Evolutionary conservation across 1,284 basidiomycete genomes (phyloP).

Genomic region (Cutaneotrichosporon sp.): DNA sequence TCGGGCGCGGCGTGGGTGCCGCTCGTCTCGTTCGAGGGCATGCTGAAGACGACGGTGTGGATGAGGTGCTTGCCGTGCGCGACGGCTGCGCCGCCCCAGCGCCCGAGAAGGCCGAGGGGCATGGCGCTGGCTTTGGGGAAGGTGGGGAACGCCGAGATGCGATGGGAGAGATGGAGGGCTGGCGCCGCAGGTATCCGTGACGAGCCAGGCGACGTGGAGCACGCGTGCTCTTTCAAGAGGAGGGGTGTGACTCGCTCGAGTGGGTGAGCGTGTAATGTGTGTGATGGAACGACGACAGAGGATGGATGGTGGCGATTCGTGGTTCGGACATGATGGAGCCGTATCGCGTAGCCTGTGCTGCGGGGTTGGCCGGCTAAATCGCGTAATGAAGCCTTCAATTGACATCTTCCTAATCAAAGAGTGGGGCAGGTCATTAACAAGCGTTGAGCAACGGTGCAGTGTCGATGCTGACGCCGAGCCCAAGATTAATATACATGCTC

Average conservation of each 20-base stretch:
- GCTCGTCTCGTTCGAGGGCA: slow-evolving; percentile 32
- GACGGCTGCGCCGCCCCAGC: slow-evolving; percentile 33
- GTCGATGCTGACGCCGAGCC: too few relatives aligned
- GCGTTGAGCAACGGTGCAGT: too few relatives aligned
- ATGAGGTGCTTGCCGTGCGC: slow-evolving; percentile 35
- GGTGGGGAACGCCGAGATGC: not conserved
- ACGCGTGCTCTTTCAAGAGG: not conserved
- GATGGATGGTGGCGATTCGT: not conserved
- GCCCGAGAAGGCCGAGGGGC: slow-evolving; percentile 48
- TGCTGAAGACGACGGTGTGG: slow-evolving; percentile 43
- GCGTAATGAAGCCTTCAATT: too few relatives aligned
- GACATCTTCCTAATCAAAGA: too few relatives aligned
- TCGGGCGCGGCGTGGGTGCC: slow-evolving; percentile 54
- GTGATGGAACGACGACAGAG: not conserved
- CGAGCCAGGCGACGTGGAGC: not conserved
- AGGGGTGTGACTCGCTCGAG: not conserved
- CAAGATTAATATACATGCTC: not conserved
- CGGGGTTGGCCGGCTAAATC: too few relatives aligned
- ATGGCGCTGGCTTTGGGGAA: slow-evolving; percentile 15
- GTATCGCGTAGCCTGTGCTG: too few relatives aligned
- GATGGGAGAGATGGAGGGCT: not conserved
- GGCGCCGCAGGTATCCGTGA: not conserved
- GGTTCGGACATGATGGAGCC: not conserved
- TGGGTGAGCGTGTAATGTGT: not conserved
- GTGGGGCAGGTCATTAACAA: too few relatives aligned